phyloP scores from a whole-genome alignment of 768 basidiomycete genomes.

The Mycena albidolilacea region DNA sequence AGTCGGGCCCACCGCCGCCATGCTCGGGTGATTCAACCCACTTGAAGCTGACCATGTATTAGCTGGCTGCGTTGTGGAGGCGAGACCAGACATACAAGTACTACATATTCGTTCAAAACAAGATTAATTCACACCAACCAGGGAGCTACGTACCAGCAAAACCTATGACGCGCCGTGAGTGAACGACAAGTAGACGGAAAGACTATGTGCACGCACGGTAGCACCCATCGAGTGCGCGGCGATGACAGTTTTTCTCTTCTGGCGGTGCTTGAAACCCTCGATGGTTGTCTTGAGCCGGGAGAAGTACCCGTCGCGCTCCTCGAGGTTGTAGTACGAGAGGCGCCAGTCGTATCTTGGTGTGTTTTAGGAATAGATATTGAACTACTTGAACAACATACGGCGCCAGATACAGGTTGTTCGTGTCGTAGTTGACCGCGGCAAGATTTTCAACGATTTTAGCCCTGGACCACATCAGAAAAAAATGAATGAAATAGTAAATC shows the following conservation, averaged over 20 bases:
- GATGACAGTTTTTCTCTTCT: constrained; percentile 85
- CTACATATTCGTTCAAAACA: constrained; percentile 53
- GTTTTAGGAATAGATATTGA: no score
- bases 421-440: constrained; percentile 93
- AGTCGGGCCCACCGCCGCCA: constrained; percentile 86
- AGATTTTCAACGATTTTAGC: constrained; percentile 96
- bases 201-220: constrained; percentile 63
- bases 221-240: constrained; percentile 91
- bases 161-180: constrained; percentile 49
- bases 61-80: constrained; percentile 25
- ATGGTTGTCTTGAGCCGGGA: constrained; percentile 86
- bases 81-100: constrained; percentile 79
- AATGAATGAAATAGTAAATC: constrained; percentile 8
- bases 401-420: constrained; percentile 87
- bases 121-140: neutral
- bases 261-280: constrained; percentile 82
- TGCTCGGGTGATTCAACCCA: constrained; percentile 94
- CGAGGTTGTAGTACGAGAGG: constrained; percentile 89
- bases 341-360: constrained; percentile 80
- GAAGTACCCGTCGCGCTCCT: constrained; percentile 92
- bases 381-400: constrained; percentile 55
- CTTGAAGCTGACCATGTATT: constrained; percentile 74
- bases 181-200: neutral
- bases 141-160: constrained; percentile 61
- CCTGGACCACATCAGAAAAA: constrained; percentile 55